Percentiles rank a stretch among this genome's conserved stretches.
phyloP scores from a whole-genome alignment of 2,329 filamentous ascomycete species.

The Diplodia sapinea region DNA sequence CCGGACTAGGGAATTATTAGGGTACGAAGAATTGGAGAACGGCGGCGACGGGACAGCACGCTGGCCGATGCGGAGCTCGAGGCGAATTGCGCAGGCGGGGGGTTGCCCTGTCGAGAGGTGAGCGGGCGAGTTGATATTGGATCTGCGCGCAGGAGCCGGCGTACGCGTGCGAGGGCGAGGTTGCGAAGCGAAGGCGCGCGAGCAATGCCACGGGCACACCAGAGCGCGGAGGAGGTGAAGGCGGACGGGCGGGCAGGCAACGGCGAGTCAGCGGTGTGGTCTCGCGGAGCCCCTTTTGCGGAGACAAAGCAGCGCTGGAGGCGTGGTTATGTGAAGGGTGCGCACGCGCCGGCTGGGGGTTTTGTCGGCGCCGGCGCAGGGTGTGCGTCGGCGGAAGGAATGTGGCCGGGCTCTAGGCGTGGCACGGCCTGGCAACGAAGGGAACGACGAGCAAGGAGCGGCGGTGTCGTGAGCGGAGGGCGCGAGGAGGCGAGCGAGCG shows the following conservation, averaged over 20 bases:
- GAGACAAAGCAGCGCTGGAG: slow-evolving; percentile 25
- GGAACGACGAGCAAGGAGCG: slow-evolving; percentile 21
- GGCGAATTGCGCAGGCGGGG: slow-evolving; percentile 28
- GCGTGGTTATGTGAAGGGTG: slow-evolving; percentile 22
- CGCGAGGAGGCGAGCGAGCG: slow-evolving; percentile 7
- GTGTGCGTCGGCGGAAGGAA: slow-evolving; percentile 28
- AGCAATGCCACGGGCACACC: slow-evolving; percentile 28
- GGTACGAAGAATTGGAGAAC: slow-evolving; percentile 34
- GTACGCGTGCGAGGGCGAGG: slow-evolving; percentile 27
- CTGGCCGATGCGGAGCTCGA: slow-evolving; percentile 36
- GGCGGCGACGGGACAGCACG: slow-evolving; percentile 37
- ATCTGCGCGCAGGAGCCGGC: slow-evolving; percentile 31
- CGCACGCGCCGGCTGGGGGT: slow-evolving; percentile 21
- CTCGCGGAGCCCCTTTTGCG: slow-evolving; percentile 29
- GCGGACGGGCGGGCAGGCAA: slow-evolving; percentile 12
- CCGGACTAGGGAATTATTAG: slow-evolving; percentile 45
- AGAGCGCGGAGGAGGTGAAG: slow-evolving; percentile 30
- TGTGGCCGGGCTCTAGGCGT: slow-evolving; percentile 23
- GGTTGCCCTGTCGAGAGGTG: slow-evolving; percentile 30
- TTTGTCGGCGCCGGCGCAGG: slow-evolving; percentile 28
- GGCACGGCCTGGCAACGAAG: slow-evolving; percentile 25
- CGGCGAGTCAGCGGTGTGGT: slow-evolving; percentile 31
- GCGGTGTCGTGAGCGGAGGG: slow-evolving; percentile 11
- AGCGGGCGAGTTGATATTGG: slow-evolving; percentile 33
- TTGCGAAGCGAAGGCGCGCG: neutral